Percentiles rank a stretch among this genome's conserved stretches.
Conservation (phyloP, 192 early-diverging fungal species). For the Oehlia diaphana region DNA sequence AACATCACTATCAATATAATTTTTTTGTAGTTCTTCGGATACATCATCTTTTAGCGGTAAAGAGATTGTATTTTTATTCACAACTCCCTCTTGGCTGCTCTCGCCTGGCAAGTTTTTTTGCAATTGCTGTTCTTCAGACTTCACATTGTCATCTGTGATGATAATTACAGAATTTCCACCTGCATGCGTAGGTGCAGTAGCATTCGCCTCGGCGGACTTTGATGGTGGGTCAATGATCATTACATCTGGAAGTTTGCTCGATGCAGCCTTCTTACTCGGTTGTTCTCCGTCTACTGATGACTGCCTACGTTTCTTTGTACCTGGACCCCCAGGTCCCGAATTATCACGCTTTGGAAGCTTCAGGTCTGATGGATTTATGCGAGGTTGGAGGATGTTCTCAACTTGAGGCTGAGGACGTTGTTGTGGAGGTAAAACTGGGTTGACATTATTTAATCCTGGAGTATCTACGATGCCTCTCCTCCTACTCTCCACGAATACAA, state of each 20-base stretch:
- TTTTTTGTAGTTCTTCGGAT: neutral
- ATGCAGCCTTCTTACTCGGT: neutral
- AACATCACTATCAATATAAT: neutral
- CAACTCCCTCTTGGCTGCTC: neutral
- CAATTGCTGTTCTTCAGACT: neutral
- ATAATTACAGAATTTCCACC: neutral
- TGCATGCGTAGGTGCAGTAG: neutral
- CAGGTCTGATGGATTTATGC: neutral
- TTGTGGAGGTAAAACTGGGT: neutral
- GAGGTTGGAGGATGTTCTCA: neutral
- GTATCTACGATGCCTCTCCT: conserved; percentile 7
- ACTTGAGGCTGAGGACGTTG: neutral
- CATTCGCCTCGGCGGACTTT: neutral
- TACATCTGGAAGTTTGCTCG: neutral
- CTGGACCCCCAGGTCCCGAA: neutral
- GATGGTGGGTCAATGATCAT: neutral
- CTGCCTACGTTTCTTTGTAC: neutral
- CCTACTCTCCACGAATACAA: neutral
- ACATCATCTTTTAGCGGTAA: neutral
- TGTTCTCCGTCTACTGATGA: neutral
- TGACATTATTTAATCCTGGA: neutral
- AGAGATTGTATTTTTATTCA: neutral
- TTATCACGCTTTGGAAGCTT: neutral
- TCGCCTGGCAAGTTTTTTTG: neutral
- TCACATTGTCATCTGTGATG: neutral